Conservation (phyloP, 371 early-diverging fungal genomes). For the Mucor mucedo region DNA sequence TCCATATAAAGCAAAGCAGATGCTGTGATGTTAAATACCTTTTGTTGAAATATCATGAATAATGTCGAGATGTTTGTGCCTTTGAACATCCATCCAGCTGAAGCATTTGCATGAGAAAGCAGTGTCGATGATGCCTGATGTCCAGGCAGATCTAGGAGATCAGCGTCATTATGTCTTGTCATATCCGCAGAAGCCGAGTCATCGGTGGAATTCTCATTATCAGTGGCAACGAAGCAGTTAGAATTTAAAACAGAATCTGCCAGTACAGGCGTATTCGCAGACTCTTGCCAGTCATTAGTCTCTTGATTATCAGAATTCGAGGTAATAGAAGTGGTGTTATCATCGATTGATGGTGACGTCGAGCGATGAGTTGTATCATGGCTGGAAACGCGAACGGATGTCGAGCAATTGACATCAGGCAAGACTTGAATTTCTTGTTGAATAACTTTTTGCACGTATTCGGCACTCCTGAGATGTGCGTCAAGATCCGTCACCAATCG, state of each 20-base stretch:
- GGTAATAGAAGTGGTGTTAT: slow-evolving; percentile 21
- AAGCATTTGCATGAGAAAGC: too few species aligned
- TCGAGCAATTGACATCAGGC: slow-evolving; percentile 23
- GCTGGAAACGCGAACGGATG: slow-evolving; percentile 23
- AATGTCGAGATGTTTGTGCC: too few species aligned
- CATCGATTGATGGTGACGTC: slow-evolving; percentile 23
- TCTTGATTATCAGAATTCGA: slow-evolving; percentile 26
- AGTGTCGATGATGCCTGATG: too few species aligned
- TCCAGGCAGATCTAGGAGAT: too few species aligned
- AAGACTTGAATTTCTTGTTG: slow-evolving; percentile 23
- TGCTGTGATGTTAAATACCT: slow-evolving; percentile 20
- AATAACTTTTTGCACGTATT: slow-evolving; percentile 26
- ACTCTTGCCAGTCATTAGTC: slow-evolving; percentile 24
- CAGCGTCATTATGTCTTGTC: too few species aligned
- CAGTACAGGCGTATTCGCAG: slow-evolving; percentile 20
- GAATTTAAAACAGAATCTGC: slow-evolving; percentile 25
- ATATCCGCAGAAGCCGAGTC: slow-evolving; percentile 8
- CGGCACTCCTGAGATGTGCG: slow-evolving; percentile 22
- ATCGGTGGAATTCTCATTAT: slow-evolving; percentile 26
- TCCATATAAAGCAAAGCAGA: slow-evolving; percentile 26
- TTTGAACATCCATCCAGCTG: too few species aligned
- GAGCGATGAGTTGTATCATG: slow-evolving; percentile 24
- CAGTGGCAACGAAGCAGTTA: slow-evolving; percentile 25
- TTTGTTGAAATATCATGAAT: slow-evolving; percentile 3
- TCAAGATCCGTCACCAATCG: slow-evolving; percentile 24